phyloP scores from a whole-genome alignment of 2,329 filamentous ascomycete species.

The Colletotrichum orchidophilum region DNA sequence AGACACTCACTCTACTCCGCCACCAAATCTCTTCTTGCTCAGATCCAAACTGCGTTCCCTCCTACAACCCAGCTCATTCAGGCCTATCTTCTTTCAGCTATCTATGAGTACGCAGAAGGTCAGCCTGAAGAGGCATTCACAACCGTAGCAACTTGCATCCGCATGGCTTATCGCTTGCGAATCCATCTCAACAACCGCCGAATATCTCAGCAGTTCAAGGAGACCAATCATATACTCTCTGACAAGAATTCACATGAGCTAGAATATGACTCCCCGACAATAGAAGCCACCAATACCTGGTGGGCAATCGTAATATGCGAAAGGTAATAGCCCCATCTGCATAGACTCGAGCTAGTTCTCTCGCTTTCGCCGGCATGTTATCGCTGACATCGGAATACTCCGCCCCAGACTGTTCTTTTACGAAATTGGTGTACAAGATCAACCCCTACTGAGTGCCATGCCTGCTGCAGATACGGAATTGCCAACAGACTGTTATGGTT shows the following conservation, averaged over 20 bases:
- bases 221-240: not conserved
- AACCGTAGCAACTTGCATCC: conserved; percentile 38
- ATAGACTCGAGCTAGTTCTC: too few relatives aligned
- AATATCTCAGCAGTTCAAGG: not conserved
- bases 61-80: conserved; percentile 36
- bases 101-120: conserved; percentile 41
- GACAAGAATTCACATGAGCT: too few relatives aligned
- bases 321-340: too few relatives aligned
- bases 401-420: not conserved
- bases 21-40: not conserved
- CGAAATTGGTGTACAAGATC: not conserved
- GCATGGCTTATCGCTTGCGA: conserved; percentile 39
- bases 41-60: not conserved
- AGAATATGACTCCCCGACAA: not conserved
- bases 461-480: not conserved
- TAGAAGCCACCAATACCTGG: not conserved
- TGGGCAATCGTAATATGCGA: not conserved
- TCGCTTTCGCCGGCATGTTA: not conserved
- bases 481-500: not conserved
- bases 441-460: not conserved
- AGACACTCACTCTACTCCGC: conserved; percentile 27
- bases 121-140: conserved; percentile 37
- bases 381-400: too few relatives aligned
- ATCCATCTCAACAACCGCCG: conserved; percentile 27
- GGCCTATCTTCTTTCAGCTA: conserved; percentile 37